Evolutionary conservation across 2,329 filamentous ascomycete species (phyloP).

Genomic region (Xylaria arbuscula): DNA sequence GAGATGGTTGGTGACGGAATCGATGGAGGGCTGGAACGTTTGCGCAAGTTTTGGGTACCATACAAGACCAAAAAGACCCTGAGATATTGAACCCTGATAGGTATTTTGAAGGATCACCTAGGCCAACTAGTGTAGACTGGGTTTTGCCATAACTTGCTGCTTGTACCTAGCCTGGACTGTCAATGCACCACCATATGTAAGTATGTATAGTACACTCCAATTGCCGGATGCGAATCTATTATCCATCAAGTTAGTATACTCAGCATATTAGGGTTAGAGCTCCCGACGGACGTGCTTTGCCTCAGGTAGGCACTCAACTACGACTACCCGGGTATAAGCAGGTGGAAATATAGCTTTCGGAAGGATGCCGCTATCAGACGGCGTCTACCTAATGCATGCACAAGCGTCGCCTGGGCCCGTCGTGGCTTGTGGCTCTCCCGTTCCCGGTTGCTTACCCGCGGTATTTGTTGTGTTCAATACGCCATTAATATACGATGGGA

Average conservation of each 20-base stretch:
- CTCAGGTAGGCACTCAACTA: not conserved
- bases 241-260: not conserved
- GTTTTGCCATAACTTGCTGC: not conserved
- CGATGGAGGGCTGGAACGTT: slow-evolving; percentile 7
- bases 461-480: not conserved
- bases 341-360: slow-evolving; percentile 3
- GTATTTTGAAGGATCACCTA: slow-evolving; percentile 1
- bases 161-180: not conserved
- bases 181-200: not conserved
- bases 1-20: not conserved
- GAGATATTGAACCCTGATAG: not conserved
- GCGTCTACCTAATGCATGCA: not conserved
- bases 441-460: not conserved
- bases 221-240: not conserved
- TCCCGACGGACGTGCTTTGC: slow-evolving; percentile 6
- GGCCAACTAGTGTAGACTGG: not conserved
- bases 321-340: slow-evolving; percentile 3
- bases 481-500: not conserved
- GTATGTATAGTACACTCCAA: not conserved
- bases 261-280: not conserved
- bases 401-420: slow-evolving; percentile 2
- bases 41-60: slow-evolving; percentile 2
- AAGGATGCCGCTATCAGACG: slow-evolving; percentile 6
- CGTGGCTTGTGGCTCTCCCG: slow-evolving; percentile 13
- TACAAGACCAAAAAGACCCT: not conserved